Percentiles rank a stretch among this genome's conserved stretches.
Conservation (phyloP, 2,329 filamentous ascomycete genomes). For the Hymenoscyphus albidus region DNA sequence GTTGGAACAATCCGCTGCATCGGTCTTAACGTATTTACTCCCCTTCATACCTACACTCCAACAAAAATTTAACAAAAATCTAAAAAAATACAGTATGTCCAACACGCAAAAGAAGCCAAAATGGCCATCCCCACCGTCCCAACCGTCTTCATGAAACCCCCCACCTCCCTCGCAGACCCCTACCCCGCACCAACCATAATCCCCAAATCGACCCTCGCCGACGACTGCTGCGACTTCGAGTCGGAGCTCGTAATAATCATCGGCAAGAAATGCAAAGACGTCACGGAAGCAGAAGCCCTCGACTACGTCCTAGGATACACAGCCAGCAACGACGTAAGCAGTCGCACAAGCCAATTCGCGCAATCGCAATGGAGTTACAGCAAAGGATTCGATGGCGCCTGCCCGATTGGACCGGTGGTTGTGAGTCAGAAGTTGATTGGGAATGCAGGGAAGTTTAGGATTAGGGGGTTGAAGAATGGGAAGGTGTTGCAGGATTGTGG, state of each 20-base stretch:
- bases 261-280: conserved; percentile 44
- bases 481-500: conserved; percentile 42
- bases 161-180: conserved; percentile 28
- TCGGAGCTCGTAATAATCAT: conserved; percentile 49
- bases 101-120: conserved; percentile 45
- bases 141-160: conserved; percentile 34
- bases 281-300: conserved; percentile 44
- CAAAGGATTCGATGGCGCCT: conserved; percentile 48
- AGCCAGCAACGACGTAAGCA: conserved; percentile 52
- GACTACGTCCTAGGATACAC: conserved; percentile 55
- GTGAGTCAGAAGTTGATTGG: conserved; percentile 43
- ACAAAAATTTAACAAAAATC: no score
- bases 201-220: conserved; percentile 42
- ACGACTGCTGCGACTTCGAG: conserved; percentile 47
- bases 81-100: conserved; percentile 39
- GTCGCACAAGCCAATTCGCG: conserved; percentile 47
- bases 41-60: no score
- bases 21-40: conserved; percentile 49
- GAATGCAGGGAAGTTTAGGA: conserved; percentile 40
- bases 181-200: conserved; percentile 40
- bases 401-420: conserved; percentile 48
- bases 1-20: conserved; percentile 48
- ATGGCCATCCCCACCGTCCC: conserved; percentile 42
- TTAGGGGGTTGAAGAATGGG: conserved; percentile 48
- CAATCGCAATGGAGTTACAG: conserved; percentile 49